Base-by-base conservation (phyloP, 139 green algal genomes). In the Micractinium sp. region DNA sequence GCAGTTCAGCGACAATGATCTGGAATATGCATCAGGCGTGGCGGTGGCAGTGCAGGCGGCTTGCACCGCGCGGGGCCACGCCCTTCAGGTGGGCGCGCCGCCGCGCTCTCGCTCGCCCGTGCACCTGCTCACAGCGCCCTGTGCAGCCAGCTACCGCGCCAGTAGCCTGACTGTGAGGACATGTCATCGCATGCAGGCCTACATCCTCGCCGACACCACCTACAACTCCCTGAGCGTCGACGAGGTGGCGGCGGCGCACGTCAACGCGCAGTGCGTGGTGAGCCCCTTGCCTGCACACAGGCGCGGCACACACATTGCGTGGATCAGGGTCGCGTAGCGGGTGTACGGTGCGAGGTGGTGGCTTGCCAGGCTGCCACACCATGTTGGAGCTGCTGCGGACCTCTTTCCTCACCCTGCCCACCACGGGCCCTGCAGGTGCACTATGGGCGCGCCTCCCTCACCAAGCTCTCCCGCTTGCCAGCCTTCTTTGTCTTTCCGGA, bases 381-480 rank as follows among this genome's bases (percentile, higher is more conserved):
- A 9, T 56, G n/a, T 56, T 5, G 47, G 22, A 27, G 66, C 66
- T 73, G 66, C 27, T 27, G 71, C 71, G 14, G 71, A 33, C 76
- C 76, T 1, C 75, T 4, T 0, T 82, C 22, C 31, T 39, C 38
- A 33, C 22, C 18, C 74, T 56, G 47, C 29, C 71, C 27, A 23
- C 35, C n/a, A n/a, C n/a, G n/a, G n/a, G 22, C n/a, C 33, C 74
- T 31, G n/a, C 93, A 97, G 95, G 73, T 99, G 1, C 97, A 99
- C 86, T 99, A 98, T 89, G 97, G 97, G 38, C 91, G 88, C 18
- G 95, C 97, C 41, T 99, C 97, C 3, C 87, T 99, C 35, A 94
- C 90, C 20, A 85, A 92, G 18, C 91, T 97, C 22, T 94, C 90
- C 4, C 89, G 91, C 3, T 61, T 97, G 60, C 97, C 96, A 35